Base-by-base conservation (phyloP, 352 stramenopile species). In the Globisporangium acanthophoron region DNA sequence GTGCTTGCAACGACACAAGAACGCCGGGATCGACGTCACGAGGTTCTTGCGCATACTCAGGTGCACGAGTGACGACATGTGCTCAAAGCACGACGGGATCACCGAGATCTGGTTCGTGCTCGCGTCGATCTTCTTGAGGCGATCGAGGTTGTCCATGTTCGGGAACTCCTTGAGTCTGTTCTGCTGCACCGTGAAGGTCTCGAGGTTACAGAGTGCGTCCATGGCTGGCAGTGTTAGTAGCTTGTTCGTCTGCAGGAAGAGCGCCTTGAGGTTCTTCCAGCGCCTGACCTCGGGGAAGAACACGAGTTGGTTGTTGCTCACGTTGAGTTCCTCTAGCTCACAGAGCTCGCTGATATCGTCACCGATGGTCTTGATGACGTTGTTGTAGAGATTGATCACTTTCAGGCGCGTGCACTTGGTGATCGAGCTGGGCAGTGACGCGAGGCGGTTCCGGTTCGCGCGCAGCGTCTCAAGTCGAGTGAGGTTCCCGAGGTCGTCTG, bases 381-480 rank as follows among this genome's bases (percentile, higher is more conserved):
- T 95, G 69, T 92, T 90, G 67, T 88, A 92, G 21, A 92, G 64
- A 48, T 92, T 92, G 21, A 92, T 44, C 21, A 89, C 52, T 15
- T 66, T 62, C 13, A 95, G 65, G 7, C 69, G 65, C 12, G 59
- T 55, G 62, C 83, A 95, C 15, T 59, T 27, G 0, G 69, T 65
- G 35, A 95, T 79, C 39, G 64, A 70, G 18, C 85, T 65, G 0
- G 80, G 83, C 0, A 91, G 54, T 7, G 62, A 62, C 6, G 52
- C 48, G 37, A 93, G 62, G 1, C 76, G 69, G 49, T 93, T 93
- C 39, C 73, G 67, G 27, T 75, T 85, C 8, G 70, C 74, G 6
- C 73, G 67, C 15, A 93, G 48, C 3, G 73, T 70, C 62, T 87
- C 73, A 6, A 93, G 69, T 16, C 69, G 76, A 1, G 55, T 58